A percentile compares a stretch with the other conserved stretches of the same genome.
These are phyloP conservation scores for Brasenia schreberi DNA, from an alignment of 164 flowering plant species.

Conservation along the genomic window DNA sequence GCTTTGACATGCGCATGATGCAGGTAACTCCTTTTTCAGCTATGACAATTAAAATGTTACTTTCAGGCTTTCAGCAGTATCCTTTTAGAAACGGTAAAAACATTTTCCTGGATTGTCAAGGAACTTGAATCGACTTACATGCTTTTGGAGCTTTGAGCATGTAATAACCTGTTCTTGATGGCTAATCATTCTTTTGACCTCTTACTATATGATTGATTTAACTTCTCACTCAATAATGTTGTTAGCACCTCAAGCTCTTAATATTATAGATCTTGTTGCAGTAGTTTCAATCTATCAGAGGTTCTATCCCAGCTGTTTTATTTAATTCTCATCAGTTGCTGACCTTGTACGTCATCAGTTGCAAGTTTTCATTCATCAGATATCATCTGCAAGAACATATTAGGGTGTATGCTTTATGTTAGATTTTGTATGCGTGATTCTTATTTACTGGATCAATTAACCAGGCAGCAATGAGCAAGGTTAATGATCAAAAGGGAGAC, in stretches of 20 bases:
- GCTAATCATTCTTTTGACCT: too few species aligned
- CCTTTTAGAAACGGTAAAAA: too few species aligned
- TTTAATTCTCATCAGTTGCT: background rate
- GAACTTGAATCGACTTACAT: too few species aligned
- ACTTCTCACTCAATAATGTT: too few species aligned
- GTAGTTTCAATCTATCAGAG: background rate
- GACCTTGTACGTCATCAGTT: background rate
- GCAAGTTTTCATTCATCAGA: background rate
- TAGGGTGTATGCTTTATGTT: background rate
- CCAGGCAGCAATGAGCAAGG: slow-evolving; percentile 89
- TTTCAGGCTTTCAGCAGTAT: too few species aligned
- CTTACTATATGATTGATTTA: too few species aligned
- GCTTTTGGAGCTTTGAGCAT: too few species aligned
- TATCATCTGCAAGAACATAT: too few species aligned
- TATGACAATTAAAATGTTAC: background rate
- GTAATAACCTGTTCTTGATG: too few species aligned
- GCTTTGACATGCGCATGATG: slow-evolving; percentile 99
- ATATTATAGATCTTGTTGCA: background rate
- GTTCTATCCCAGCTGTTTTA: background rate
- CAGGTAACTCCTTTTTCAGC: slow-evolving; percentile 41
- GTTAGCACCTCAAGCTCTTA: too few species aligned
- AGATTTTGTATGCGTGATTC: background rate
- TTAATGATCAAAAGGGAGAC: slow-evolving; percentile 47
- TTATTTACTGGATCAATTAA: background rate
- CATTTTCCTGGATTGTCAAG: too few species aligned